Base-by-base conservation (phyloP, 768 basidiomycete genomes). In the Artomyces pyxidatus region DNA sequence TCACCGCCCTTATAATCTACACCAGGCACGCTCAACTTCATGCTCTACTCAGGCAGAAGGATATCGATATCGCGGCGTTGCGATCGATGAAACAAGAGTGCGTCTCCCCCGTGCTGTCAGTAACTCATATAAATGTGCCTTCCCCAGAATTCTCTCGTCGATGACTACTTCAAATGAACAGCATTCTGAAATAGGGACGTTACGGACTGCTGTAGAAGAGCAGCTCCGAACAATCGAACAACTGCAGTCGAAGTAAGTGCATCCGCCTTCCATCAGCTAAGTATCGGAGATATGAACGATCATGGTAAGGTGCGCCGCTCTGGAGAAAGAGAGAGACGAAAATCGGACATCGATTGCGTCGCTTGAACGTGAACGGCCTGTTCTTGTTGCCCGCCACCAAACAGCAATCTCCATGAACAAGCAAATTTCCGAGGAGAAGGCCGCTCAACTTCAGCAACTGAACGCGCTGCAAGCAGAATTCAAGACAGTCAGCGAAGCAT, bases 11-110 rank as follows among this genome's bases (percentile, higher is more conserved):
- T n/a, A 23, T 27, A 14, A 4, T 17, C 11, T 39, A 37, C 9
- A 37, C n/a, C 21, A 54, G 55, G 43, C 54, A 56, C 40, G 42
- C 32, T n/a, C 48, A 43, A 35, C 27, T 54, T 3, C 53, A 45
- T 28, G 29, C 53, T 19, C 48, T 56, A 21, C 46, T 56, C 25
- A 47, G 48, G 6, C 49, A 56, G 12, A 50, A 40, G 14, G 42
- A 30, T 27, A 48, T 12, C 23, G 47, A 37, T 12, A n/a, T 41
- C 12, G 21, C 40, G 10, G 35, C 49, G 3, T 30, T 54, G 7
- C 42, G 38, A 37, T 43, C 42, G 6, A 25, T 51, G 22, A 56
- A 54, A 43, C 42, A 54, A 8, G 55, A 56, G 55, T 56, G 25
- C 37, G 55, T 51, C n/a, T 17, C n/a, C 11, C 12, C n/a, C 44